Evolutionary conservation across 768 basidiomycete species (phyloP).

Genomic region (Boletus rubropictus): DNA sequence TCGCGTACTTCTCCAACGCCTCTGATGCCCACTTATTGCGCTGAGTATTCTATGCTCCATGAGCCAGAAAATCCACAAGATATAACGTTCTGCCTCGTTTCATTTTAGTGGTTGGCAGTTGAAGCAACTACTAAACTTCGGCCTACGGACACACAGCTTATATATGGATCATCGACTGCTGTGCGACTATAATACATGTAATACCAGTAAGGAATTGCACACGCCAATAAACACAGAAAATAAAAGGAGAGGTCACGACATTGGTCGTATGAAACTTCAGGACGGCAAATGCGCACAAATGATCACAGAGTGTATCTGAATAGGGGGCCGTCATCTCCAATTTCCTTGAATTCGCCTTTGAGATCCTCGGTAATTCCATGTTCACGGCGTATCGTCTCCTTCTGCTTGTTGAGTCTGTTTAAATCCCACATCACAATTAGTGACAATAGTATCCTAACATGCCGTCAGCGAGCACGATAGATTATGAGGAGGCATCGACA

Average conservation of each 20-base stretch:
- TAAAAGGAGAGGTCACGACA: not conserved
- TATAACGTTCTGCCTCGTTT: too few species aligned
- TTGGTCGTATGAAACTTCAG: not conserved
- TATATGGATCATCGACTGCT: too few species aligned
- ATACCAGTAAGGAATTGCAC: not conserved
- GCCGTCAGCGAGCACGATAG: constrained; percentile 24
- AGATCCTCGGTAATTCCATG: constrained; percentile 38
- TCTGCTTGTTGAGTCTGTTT: constrained; percentile 42
- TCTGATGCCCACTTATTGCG: too few species aligned
- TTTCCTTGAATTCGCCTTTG: constrained; percentile 36
- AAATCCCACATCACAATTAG: constrained; percentile 42
- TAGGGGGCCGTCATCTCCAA: constrained; percentile 50
- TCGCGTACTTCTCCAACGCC: too few species aligned
- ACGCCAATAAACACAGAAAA: not conserved
- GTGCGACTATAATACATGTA: not conserved
- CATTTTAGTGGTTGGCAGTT: too few species aligned
- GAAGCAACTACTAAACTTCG: too few species aligned
- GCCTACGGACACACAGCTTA: too few species aligned
- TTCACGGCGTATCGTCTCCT: constrained; percentile 37
- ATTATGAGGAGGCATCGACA: constrained; percentile 3
- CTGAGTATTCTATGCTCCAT: too few species aligned
- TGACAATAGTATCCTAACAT: constrained; percentile 34
- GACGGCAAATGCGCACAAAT: not conserved
- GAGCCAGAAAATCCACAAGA: too few species aligned
- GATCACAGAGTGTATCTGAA: constrained; percentile 37